Percentiles rank a stretch among this genome's conserved stretches.
Conservation (phyloP, 2,329 filamentous ascomycete species). For the Hymenotorrendiella dingleyae region DNA sequence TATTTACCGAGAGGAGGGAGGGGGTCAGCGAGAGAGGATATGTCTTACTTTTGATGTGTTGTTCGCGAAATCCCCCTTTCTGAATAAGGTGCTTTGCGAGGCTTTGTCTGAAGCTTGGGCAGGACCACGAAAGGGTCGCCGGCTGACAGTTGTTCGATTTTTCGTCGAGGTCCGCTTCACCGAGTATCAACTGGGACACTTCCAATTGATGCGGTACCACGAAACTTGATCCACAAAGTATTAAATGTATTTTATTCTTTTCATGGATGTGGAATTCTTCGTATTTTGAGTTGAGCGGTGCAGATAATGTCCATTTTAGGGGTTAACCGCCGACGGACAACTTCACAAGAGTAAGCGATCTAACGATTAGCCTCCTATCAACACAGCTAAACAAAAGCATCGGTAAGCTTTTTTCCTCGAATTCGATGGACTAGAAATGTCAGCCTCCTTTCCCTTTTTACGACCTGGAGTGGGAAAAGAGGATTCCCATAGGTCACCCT, state of each 20-base stretch:
- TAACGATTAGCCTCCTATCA: neutral
- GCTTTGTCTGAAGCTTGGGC: neutral
- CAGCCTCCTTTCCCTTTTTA: neutral
- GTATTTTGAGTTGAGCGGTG: no score
- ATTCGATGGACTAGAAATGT: no score
- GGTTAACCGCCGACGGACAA: no score
- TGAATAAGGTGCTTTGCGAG: neutral
- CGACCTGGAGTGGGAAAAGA: neutral
- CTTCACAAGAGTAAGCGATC: no score
- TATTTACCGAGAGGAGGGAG: no score
- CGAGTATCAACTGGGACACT: neutral
- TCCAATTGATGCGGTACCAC: neutral
- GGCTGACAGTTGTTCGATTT: neutral
- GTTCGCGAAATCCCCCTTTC: neutral
- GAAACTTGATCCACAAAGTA: neutral
- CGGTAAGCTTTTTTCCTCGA: no score
- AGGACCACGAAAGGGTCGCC: no score
- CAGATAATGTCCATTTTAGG: no score
- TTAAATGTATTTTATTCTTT: neutral
- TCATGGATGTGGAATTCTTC: no score
- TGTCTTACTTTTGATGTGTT: neutral
- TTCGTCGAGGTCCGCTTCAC: neutral
- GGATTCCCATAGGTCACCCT: neutral
- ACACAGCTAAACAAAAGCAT: neutral
- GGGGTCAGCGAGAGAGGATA: neutral